Conservation (phyloP, 2,329 filamentous ascomycete genomes). For the Penicillium sp. region DNA sequence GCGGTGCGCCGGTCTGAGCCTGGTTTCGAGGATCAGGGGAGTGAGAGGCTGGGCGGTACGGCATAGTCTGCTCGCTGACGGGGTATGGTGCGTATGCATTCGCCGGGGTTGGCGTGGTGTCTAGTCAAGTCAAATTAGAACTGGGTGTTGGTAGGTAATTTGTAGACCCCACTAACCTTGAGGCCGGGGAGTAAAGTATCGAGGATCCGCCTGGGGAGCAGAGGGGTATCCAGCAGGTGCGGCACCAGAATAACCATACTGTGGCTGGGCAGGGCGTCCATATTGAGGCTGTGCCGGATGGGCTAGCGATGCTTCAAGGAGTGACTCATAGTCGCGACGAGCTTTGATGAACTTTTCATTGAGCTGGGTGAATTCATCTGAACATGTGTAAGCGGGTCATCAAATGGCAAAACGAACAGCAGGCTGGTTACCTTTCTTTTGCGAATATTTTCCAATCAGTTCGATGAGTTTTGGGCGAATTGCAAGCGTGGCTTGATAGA, state of each 20-base stretch:
- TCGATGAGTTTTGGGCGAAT: constrained; percentile 97
- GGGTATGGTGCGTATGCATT: constrained; percentile 60
- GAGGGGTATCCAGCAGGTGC: constrained; percentile 35
- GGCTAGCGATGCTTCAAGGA: constrained; percentile 96
- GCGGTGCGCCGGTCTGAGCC: constrained; percentile 35
- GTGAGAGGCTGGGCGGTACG: constrained; percentile 40
- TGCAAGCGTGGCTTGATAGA: constrained; percentile 89
- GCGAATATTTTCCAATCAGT: constrained; percentile 96
- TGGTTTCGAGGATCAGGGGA: constrained; percentile 43
- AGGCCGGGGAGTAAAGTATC: constrained; percentile 63
- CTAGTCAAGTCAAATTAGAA: constrained; percentile 11
- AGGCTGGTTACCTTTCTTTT: constrained; percentile 79
- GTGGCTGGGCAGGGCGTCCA: constrained; percentile 54
- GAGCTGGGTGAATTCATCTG: constrained; percentile 96
- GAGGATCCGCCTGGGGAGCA: constrained; percentile 57
- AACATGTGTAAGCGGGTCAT: constrained; percentile 12
- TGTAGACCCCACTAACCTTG: constrained; percentile 32
- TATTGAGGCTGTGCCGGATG: constrained; percentile 81
- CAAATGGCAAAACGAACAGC: neutral
- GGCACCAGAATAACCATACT: constrained; percentile 35
- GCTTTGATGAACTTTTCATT: constrained; percentile 99
- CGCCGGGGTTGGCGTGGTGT: constrained; percentile 42
- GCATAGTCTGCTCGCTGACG: constrained; percentile 53
- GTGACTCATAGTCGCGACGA: constrained; percentile 87
- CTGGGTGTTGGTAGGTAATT: neutral